Base-by-base conservation (phyloP, 2,329 filamentous ascomycete species). In the Lasiodiplodia sp. region DNA sequence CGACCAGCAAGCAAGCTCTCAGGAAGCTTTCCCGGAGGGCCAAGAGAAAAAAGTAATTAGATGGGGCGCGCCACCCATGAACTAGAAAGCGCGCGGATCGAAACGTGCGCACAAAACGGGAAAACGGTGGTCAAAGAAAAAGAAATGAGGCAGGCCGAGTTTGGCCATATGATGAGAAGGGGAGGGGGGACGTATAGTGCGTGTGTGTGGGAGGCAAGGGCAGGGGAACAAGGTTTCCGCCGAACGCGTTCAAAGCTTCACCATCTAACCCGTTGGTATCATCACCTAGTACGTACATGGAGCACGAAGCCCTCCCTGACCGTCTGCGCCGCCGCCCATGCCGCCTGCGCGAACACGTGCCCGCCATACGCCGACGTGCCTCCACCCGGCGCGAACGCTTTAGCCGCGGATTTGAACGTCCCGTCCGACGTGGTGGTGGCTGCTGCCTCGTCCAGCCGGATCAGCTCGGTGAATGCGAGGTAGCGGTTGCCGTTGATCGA, bases 271-370 rank as follows among this genome's bases (percentile, higher is more conserved):
- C 44, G 14, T 18, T 47, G 18, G 44, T n/a, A 3, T 25, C 18
- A 40, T 44, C 55, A 52, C 56, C 31, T 34, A 10, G 31, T 34
- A 74, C 80, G 69, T 77, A 86, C 85, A 76, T 87, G 85, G 25
- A 88, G 77, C 34, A 86, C 73, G 62, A 86, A 83, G 2, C 84
- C 86, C 34, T 79, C 76, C 6, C 72, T 73, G 14, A 87, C 83
- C 1, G 86, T 88, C 70, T 87, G 83, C 10, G 83, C 83, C 10
- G 86, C 86, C 18, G 86, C 86, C 79, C 84, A 88, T 18, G 84
- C 85, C 38, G 86, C 83, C 75, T 88, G 86, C n/a, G 84, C 83
- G 71, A 84, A 87, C 4, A 87, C 85, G 77, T 88, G 85, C 1
- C 86, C 86, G 14, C 86, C 86, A 74, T 86, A 87, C 0, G 85